A percentile compares a stretch with the other conserved stretches of the same genome.
Evolutionary conservation across 2,329 filamentous ascomycete genomes (phyloP).

Genomic region (Phyllosticta capitalensis): DNA sequence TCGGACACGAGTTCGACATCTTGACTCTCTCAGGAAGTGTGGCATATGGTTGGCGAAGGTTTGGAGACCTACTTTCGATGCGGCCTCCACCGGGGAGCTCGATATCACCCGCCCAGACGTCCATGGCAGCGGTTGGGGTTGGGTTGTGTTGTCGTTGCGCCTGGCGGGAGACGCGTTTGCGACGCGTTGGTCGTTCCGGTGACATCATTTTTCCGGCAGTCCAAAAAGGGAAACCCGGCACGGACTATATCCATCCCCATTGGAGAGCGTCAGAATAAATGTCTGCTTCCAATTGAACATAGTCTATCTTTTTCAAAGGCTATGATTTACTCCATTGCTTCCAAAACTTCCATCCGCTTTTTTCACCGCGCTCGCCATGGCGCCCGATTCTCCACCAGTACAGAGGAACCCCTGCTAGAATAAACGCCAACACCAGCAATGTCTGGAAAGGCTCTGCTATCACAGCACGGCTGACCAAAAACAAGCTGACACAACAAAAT

Average conservation of each 20-base stretch:
- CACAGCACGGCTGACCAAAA: constrained; percentile 77
- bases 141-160: neutral
- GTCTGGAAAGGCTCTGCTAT: constrained; percentile 90
- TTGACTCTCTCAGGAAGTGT: constrained; percentile 10
- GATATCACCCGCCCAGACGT: constrained; percentile 27
- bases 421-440: constrained; percentile 74
- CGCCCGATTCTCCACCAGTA: constrained; percentile 75
- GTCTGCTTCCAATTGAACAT: neutral
- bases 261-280: neutral
- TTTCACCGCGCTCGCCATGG: constrained; percentile 6
- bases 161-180: constrained; percentile 4
- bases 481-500: constrained; percentile 95
- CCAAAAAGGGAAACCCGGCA: neutral
- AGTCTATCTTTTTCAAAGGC: neutral
- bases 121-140: constrained; percentile 9
- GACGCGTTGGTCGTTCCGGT: neutral
- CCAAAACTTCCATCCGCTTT: constrained; percentile 9
- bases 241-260: neutral
- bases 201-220: neutral
- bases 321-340: constrained; percentile 4
- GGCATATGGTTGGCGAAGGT: neutral
- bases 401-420: constrained; percentile 71
- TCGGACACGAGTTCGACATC: constrained; percentile 22
- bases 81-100: constrained; percentile 19
- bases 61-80: constrained; percentile 18